A percentile compares a stretch with the other conserved stretches of the same genome.
Evolutionary conservation across 2,329 filamentous ascomycete species (phyloP).

Genomic region (Verticillium longisporum): DNA sequence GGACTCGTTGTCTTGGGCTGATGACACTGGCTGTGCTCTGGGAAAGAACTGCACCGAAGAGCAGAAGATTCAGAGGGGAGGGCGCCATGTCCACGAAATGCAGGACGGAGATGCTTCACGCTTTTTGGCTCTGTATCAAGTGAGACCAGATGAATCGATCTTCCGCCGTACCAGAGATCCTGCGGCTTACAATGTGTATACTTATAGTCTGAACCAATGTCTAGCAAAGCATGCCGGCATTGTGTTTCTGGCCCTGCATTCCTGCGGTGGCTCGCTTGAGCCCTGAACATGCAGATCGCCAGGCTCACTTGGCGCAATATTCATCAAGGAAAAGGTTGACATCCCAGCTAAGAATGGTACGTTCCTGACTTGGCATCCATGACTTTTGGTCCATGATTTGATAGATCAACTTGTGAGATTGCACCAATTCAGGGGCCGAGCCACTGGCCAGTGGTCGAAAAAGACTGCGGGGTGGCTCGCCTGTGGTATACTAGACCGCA

Average conservation of each 20-base stretch:
- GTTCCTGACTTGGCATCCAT: neutral
- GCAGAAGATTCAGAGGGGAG: neutral
- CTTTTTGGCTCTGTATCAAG: neutral
- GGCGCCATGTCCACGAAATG: neutral
- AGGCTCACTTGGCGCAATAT: neutral
- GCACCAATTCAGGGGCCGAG: neutral
- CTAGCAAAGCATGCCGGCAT: neutral
- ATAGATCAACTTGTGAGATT: neutral
- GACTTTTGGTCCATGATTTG: neutral
- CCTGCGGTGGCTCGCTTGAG: neutral
- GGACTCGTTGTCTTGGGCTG: conserved; percentile 5
- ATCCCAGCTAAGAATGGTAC: neutral
- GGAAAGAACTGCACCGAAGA: conserved; percentile 5
- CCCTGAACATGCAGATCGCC: neutral
- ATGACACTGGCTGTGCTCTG: conserved; percentile 5
- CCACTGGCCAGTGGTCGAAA: neutral
- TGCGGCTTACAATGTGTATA: neutral
- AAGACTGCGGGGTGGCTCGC: neutral
- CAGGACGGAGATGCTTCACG: neutral
- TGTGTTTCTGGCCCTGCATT: neutral
- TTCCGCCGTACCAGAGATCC: neutral
- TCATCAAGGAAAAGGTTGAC: neutral
- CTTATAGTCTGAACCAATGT: neutral
- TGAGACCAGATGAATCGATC: neutral
- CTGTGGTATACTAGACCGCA: neutral